Evolutionary conservation across 345 rosid genomes (phyloP).

Genomic region (Passiflora organensis): DNA sequence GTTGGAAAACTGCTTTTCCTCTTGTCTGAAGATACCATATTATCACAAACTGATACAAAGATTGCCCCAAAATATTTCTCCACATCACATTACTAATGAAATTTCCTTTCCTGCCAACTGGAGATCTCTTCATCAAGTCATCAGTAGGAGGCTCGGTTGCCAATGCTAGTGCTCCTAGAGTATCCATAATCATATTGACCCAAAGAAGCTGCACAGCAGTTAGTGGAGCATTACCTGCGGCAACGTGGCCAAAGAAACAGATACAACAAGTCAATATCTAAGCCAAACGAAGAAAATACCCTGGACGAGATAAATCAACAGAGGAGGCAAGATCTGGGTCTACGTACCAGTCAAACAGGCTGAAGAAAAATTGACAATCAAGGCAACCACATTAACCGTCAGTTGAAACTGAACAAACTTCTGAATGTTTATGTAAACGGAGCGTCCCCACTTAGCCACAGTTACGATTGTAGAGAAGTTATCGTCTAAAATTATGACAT

Average conservation of each 20-base stretch:
- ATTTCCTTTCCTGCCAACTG: constrained; percentile 42
- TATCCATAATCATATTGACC: constrained; percentile 34
- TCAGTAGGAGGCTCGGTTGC: constrained; percentile 31
- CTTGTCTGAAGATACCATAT: constrained; percentile 32
- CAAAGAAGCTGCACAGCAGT: constrained; percentile 35
- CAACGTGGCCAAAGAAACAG: constrained; percentile 4
- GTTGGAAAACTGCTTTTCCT: constrained; percentile 22
- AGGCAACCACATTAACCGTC: constrained; percentile 30
- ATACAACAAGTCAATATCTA: not conserved
- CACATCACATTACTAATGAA: constrained; percentile 92
- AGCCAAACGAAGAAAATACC: not conserved
- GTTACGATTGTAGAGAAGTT: constrained; percentile 33
- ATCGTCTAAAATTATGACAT: constrained; percentile 31
- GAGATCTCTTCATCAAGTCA: constrained; percentile 29
- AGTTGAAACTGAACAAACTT: constrained; percentile 32
- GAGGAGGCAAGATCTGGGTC: constrained; percentile 3
- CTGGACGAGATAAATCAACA: constrained; percentile 7
- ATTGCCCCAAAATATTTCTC: constrained; percentile 93
- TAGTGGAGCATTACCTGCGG: constrained; percentile 37
- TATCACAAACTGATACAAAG: constrained; percentile 44
- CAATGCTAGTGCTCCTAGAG: constrained; percentile 29
- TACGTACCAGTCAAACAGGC: constrained; percentile 79
- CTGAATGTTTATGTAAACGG: constrained; percentile 31
- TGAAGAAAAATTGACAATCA: constrained; percentile 43
- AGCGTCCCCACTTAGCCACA: constrained; percentile 34